Conservation (phyloP, 768 basidiomycete genomes). For the Daedaleopsis sinensis region DNA sequence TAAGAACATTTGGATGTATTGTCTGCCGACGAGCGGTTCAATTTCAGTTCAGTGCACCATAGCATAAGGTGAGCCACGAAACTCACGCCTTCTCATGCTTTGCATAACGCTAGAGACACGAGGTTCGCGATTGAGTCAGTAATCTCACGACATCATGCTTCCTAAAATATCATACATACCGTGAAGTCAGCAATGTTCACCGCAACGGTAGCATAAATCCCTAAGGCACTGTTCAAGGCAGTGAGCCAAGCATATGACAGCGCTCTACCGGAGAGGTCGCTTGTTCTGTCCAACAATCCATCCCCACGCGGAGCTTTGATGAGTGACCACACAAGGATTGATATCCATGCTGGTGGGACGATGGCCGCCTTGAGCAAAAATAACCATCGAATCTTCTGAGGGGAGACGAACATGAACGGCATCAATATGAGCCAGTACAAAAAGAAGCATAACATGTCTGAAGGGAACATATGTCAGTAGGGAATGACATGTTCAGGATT, state of each 20-base stretch:
- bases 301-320: slow-evolving; percentile 57
- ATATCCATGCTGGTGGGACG: slow-evolving; percentile 46
- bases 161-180: too few relatives aligned
- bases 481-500: background rate
- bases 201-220: slow-evolving; percentile 69
- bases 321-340: slow-evolving; percentile 81
- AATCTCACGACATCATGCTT: too few relatives aligned
- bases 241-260: slow-evolving; percentile 79
- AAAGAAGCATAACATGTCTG: slow-evolving; percentile 75
- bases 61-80: slow-evolving; percentile 2
- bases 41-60: too few relatives aligned
- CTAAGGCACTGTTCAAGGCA: slow-evolving; percentile 76
- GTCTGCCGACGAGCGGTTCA: slow-evolving; percentile 45
- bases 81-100: slow-evolving; percentile 64
- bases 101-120: slow-evolving; percentile 81
- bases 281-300: slow-evolving; percentile 57
- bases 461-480: too few relatives aligned
- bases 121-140: too few relatives aligned
- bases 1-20: slow-evolving; percentile 73
- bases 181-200: slow-evolving; percentile 91
- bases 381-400: slow-evolving; percentile 74
- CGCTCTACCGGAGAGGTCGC: slow-evolving; percentile 51
- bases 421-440: slow-evolving; percentile 76
- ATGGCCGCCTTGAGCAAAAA: slow-evolving; percentile 65
- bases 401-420: slow-evolving; percentile 74